Conservation (phyloP, 2,329 filamentous ascomycete species). For the Fusarium euwallaceae region DNA sequence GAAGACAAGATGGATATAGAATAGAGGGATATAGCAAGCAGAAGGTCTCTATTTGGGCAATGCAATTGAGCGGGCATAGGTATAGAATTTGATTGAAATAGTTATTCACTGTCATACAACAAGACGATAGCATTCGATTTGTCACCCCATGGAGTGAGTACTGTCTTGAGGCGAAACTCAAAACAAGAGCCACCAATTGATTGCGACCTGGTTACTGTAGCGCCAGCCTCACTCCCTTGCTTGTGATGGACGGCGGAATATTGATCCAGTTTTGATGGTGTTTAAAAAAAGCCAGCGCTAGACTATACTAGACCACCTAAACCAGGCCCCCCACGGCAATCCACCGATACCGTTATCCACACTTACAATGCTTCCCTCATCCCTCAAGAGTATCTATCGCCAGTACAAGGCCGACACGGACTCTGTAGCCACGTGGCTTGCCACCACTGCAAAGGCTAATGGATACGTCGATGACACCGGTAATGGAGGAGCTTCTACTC, state of each 20-base stretch:
- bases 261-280: background rate
- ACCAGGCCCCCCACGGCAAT: background rate
- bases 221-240: background rate
- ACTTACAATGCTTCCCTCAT: slow-evolving; percentile 14
- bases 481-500: no score
- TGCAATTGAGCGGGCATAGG: background rate
- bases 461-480: slow-evolving; percentile 13
- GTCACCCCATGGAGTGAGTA: background rate
- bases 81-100: background rate
- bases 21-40: background rate
- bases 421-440: slow-evolving; percentile 31
- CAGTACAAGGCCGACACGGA: slow-evolving; percentile 42
- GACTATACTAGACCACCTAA: no score
- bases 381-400: slow-evolving; percentile 27
- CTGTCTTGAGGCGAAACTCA: background rate
- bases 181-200: background rate
- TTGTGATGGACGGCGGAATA: background rate
- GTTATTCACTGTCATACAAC: background rate
- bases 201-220: background rate
- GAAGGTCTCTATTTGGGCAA: background rate
- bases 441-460: slow-evolving; percentile 30
- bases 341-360: background rate
- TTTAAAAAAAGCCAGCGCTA: background rate
- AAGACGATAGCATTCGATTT: background rate
- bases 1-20: background rate